These are phyloP conservation scores for Leptodermis oblonga DNA, from an alignment of 257 asterid genomes.

Conservation along the genomic window DNA sequence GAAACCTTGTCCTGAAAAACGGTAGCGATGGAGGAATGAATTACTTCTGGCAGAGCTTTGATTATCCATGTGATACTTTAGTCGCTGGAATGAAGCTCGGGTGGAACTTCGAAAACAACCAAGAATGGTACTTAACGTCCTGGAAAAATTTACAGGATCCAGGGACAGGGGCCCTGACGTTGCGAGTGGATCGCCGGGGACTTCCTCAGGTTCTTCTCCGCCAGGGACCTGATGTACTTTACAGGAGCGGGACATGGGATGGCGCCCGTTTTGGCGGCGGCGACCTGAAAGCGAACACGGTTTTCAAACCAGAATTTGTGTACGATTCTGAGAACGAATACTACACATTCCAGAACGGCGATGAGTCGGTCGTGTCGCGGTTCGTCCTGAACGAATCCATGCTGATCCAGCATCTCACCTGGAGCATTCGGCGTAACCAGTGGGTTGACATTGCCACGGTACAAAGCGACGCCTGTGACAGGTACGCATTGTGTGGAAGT, in stretches of 20 bases:
- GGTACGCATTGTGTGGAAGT: slow-evolving; percentile 27
- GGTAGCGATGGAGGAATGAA: not conserved
- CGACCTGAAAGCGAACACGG: slow-evolving; percentile 18
- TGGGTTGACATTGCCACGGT: slow-evolving; percentile 27
- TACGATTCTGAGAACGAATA: slow-evolving; percentile 11
- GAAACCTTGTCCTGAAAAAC: slow-evolving; percentile 31
- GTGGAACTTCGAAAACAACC: slow-evolving; percentile 25
- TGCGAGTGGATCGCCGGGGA: slow-evolving; percentile 21
- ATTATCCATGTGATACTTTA: slow-evolving; percentile 35
- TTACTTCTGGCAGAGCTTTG: slow-evolving; percentile 41
- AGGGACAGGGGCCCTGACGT: slow-evolving; percentile 24
- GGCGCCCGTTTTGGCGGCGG: slow-evolving; percentile 24
- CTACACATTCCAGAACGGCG: slow-evolving; percentile 21
- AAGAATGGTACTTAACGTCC: slow-evolving; percentile 29
- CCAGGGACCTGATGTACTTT: slow-evolving; percentile 17
- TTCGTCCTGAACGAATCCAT: slow-evolving; percentile 29
- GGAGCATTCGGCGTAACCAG: slow-evolving; percentile 23
- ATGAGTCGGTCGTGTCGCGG: slow-evolving; percentile 26
- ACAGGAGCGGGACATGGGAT: slow-evolving; percentile 31
- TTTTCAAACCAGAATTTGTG: slow-evolving; percentile 21
- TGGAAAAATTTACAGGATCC: slow-evolving; percentile 39
- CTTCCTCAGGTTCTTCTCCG: slow-evolving; percentile 30
- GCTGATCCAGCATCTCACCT: slow-evolving; percentile 18
- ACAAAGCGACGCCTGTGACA: slow-evolving; percentile 33
- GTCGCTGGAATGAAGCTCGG: slow-evolving; percentile 45